Percentiles rank a stretch among this genome's conserved stretches.
These are phyloP conservation scores for Diplodia scrobiculata DNA, from an alignment of 2,329 filamentous ascomycete species.

Conservation along the genomic window DNA sequence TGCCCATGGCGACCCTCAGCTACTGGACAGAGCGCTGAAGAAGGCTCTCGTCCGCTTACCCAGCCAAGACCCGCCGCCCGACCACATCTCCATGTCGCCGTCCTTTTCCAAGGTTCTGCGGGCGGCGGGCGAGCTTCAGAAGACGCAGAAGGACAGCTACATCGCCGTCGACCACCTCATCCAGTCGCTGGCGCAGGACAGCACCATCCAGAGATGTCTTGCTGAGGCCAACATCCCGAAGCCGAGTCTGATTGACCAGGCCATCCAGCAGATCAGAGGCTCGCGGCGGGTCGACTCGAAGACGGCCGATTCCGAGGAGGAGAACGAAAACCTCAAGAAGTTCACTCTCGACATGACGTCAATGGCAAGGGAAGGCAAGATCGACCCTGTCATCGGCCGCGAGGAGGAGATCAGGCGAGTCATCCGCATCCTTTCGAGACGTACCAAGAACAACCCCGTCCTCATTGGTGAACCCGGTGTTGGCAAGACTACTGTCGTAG, in stretches of 20 bases:
- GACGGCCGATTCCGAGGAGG: constrained; percentile 87
- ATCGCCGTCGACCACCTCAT: constrained; percentile 96
- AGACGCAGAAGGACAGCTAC: constrained; percentile 95
- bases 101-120: constrained; percentile 79
- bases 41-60: constrained; percentile 87
- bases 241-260: constrained; percentile 82
- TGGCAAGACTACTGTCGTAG: constrained; percentile 96
- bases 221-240: constrained; percentile 91
- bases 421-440: constrained; percentile 84
- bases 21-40: constrained; percentile 86
- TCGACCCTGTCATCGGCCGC: constrained; percentile 93
- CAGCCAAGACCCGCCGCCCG: constrained; percentile 91
- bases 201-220: constrained; percentile 69
- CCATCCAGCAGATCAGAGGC: constrained; percentile 87
- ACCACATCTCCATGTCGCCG: constrained; percentile 80
- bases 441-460: constrained; percentile 98
- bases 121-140: constrained; percentile 84
- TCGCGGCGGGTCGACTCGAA: constrained; percentile 94
- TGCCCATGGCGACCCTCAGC: constrained; percentile 87
- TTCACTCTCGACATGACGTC: constrained; percentile 99
- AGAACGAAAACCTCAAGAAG: constrained; percentile 94
- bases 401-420: constrained; percentile 95
- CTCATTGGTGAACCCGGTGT: constrained; percentile 98
- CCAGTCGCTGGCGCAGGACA: constrained; percentile 77
- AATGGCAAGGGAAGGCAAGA: constrained; percentile 94